Conservation (phyloP, 176 grass and related monocot genomes). For the Oryza punctata region DNA sequence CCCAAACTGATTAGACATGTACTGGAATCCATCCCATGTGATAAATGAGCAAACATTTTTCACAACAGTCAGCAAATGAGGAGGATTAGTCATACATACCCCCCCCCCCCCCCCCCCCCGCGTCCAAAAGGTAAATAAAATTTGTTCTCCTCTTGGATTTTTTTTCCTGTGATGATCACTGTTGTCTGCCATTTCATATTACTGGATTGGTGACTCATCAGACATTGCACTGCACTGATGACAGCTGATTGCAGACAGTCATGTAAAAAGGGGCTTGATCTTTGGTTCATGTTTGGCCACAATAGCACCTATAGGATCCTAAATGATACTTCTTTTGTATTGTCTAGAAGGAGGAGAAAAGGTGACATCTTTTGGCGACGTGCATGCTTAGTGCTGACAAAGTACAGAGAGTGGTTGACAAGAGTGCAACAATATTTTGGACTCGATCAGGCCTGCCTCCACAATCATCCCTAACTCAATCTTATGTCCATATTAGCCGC, state of each 20-base stretch:
- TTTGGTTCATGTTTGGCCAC: constrained; percentile 35
- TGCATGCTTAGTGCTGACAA: constrained; percentile 38
- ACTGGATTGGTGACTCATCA: constrained; percentile 43
- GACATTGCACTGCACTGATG: constrained; percentile 28
- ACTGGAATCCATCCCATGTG: constrained; percentile 15
- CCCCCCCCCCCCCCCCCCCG: background rate
- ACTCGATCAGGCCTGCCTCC: constrained; percentile 33
- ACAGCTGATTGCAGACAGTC: constrained; percentile 26
- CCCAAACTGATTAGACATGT: constrained; percentile 37
- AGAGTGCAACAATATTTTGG: constrained; percentile 16
- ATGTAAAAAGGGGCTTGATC: constrained; percentile 23
- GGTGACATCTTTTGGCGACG: constrained; percentile 16
- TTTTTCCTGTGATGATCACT: constrained; percentile 25
- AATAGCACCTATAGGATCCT: constrained; percentile 25
- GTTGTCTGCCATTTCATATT: constrained; percentile 43
- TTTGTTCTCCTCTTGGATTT: background rate
- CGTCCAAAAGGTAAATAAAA: constrained; percentile 13
- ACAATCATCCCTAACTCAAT: constrained; percentile 19
- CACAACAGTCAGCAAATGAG: background rate
- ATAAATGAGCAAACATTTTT: constrained; percentile 26
- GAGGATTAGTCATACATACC: constrained; percentile 20
- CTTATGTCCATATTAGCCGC: constrained; percentile 26
- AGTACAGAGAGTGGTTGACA: constrained; percentile 45
- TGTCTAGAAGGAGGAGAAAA: constrained; percentile 35
- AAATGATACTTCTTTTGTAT: constrained; percentile 26